These are phyloP conservation scores for Aspergillus sergii DNA, from an alignment of 2,329 filamentous ascomycete genomes.

Conservation along the genomic window DNA sequence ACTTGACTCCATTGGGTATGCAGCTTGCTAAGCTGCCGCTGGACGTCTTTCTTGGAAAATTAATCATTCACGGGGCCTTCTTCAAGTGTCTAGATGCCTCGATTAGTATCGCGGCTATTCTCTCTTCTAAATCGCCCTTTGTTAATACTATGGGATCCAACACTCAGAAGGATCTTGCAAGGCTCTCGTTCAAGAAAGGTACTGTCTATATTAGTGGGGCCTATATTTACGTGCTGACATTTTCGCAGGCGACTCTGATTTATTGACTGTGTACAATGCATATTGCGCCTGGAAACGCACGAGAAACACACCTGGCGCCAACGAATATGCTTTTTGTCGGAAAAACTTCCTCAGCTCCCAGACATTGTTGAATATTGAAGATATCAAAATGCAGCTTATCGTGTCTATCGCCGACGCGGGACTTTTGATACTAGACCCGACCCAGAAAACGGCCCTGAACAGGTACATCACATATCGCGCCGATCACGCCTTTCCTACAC, in stretches of 20 bases:
- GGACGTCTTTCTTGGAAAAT: conserved; percentile 92
- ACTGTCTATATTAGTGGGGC: background rate
- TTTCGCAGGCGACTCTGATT: conserved; percentile 74
- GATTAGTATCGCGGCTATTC: conserved; percentile 86
- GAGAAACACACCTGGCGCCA: conserved; percentile 69
- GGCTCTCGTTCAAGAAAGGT: conserved; percentile 75
- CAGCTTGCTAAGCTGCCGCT: conserved; percentile 87
- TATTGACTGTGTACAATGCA: conserved; percentile 91
- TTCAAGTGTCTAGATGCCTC: conserved; percentile 92
- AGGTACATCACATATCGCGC: conserved; percentile 46
- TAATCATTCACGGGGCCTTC: conserved; percentile 81
- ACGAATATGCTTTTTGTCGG: conserved; percentile 87
- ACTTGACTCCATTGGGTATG: conserved; percentile 80
- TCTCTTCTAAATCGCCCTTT: conserved; percentile 95
- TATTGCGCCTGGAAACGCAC: conserved; percentile 87
- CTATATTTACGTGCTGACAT: conserved; percentile 5
- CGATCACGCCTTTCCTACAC: background rate
- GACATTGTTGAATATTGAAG: conserved; percentile 88
- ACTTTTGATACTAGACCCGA: conserved; percentile 72
- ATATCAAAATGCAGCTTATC: conserved; percentile 89
- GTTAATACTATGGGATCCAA: conserved; percentile 82
- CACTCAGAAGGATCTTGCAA: conserved; percentile 77
- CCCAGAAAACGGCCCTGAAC: conserved; percentile 71
- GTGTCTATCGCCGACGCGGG: conserved; percentile 83
- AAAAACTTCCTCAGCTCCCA: conserved; percentile 94